Conservation (phyloP, 2,329 filamentous ascomycete species). For the Tolypocladium paradoxum region DNA sequence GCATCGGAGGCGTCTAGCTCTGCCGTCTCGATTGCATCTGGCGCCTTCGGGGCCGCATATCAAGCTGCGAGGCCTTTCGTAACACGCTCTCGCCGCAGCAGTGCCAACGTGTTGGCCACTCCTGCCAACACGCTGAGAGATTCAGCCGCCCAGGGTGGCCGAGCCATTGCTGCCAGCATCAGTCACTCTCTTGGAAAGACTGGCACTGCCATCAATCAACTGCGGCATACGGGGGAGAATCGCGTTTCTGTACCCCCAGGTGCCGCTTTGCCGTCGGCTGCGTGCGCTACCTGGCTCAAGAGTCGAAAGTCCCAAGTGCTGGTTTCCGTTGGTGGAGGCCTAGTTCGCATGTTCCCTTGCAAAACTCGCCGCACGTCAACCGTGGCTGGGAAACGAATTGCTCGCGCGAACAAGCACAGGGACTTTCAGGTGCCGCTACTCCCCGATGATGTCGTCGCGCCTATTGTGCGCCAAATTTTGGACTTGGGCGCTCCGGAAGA, state of each 20-base stretch:
- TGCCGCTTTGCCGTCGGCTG: slow-evolving; percentile 39
- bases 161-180: slow-evolving; percentile 62
- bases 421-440: slow-evolving; percentile 58
- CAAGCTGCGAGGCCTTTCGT: slow-evolving; percentile 55
- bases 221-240: slow-evolving; percentile 67
- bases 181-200: slow-evolving; percentile 65
- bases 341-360: slow-evolving; percentile 54
- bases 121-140: slow-evolving; percentile 39
- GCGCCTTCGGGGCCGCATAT: slow-evolving; percentile 58
- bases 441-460: slow-evolving; percentile 47
- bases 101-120: slow-evolving; percentile 20
- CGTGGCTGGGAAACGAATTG: slow-evolving; percentile 39
- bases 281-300: slow-evolving; percentile 56
- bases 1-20: slow-evolving; percentile 37
- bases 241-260: slow-evolving; percentile 57
- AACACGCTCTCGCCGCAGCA: slow-evolving; percentile 42
- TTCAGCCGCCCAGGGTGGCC: slow-evolving; percentile 58
- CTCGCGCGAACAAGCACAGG: slow-evolving; percentile 46
- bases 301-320: slow-evolving; percentile 52
- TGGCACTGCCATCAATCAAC: slow-evolving; percentile 56
- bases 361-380: slow-evolving; percentile 44
- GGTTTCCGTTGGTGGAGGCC: slow-evolving; percentile 53
- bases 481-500: slow-evolving; percentile 40
- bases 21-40: slow-evolving; percentile 60
- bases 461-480: slow-evolving; percentile 43